phyloP scores from a whole-genome alignment of 1,139 yeast species.

The Diutina neorugosa region DNA sequence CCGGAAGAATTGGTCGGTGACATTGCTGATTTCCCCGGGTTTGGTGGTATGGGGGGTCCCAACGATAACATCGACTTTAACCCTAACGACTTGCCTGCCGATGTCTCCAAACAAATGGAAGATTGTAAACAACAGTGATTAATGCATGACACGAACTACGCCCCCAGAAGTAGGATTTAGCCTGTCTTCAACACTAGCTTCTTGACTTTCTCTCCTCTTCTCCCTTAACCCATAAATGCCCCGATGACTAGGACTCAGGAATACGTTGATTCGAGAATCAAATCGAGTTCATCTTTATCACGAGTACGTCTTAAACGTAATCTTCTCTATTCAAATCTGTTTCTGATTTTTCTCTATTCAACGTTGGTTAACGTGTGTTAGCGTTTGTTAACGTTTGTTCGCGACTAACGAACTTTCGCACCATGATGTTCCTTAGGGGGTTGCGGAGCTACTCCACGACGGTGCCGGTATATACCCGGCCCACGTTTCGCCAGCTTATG shows the following conservation, averaged over 20 bases:
- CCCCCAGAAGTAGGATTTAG: too few relatives aligned
- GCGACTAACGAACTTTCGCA: not conserved
- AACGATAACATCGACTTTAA: constrained; percentile 10
- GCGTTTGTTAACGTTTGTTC: not conserved
- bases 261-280: too few relatives aligned
- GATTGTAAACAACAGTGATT: constrained; percentile 7
- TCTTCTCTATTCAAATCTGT: too few relatives aligned
- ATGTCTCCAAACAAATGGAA: constrained; percentile 9
- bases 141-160: not conserved
- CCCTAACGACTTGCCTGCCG: constrained; percentile 9
- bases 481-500: not conserved
- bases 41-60: constrained; percentile 22
- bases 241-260: too few relatives aligned
- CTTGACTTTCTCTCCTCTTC: too few relatives aligned
- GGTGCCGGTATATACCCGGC: not conserved
- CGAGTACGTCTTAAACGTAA: too few relatives aligned
- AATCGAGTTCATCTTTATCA: too few relatives aligned
- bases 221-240: too few relatives aligned
- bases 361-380: not conserved
- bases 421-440: not conserved
- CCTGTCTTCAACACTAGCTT: too few relatives aligned
- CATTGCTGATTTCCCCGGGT: constrained; percentile 46
- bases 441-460: not conserved
- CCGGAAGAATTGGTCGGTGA: constrained; percentile 73
- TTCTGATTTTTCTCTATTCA: too few relatives aligned